phyloP scores from a whole-genome alignment of 2,329 filamentous ascomycete species.

The Colletotrichum destructivum region DNA sequence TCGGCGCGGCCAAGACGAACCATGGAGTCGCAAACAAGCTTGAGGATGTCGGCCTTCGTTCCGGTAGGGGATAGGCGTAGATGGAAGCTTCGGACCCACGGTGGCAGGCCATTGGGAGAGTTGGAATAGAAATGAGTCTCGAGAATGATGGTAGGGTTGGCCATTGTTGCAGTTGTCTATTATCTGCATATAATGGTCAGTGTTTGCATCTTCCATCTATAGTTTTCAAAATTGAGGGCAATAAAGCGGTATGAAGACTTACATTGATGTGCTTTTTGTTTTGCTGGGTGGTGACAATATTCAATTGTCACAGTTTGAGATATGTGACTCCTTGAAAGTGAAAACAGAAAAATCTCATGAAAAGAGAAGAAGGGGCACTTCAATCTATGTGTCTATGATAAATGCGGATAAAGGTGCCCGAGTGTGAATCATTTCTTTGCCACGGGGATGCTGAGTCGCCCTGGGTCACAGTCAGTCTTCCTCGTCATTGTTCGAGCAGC shows the following conservation, averaged over 20 bases:
- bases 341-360: not conserved
- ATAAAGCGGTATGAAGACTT: not conserved
- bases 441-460: not conserved
- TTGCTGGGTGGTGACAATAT: not conserved
- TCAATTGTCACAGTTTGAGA: not conserved
- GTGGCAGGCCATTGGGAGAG: not conserved
- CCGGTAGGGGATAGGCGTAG: constrained; percentile 21
- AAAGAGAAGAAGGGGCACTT: not conserved
- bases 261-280: not conserved
- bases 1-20: constrained; percentile 28
- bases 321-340: not conserved
- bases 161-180: constrained; percentile 3
- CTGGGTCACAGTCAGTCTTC: too few relatives aligned
- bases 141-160: constrained; percentile 14
- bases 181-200: not conserved
- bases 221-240: not conserved
- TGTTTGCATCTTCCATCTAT: rapidly evolving
- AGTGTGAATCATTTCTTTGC: constrained; percentile 3
- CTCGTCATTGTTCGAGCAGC: too few relatives aligned
- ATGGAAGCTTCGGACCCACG: constrained; percentile 25
- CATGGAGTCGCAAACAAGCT: constrained; percentile 17
- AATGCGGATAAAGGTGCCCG: not conserved
- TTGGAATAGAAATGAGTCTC: constrained; percentile 34
- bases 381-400: not conserved
- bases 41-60: constrained; percentile 26